Evolutionary conservation across 1,284 basidiomycete genomes (phyloP).

Genomic region (Austropuccinia psidii): DNA sequence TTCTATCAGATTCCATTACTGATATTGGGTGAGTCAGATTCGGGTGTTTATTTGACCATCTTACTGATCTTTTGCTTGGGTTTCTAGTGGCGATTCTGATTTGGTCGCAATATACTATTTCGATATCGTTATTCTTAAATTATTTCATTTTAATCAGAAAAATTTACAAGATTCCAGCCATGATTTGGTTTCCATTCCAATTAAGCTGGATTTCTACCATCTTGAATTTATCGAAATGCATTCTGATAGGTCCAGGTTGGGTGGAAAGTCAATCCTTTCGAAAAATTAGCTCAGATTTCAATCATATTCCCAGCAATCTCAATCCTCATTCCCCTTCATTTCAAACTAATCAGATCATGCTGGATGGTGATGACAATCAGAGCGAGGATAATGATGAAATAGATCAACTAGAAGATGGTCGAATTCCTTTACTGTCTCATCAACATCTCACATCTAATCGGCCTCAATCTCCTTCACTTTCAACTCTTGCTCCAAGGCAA

Average conservation of each 20-base stretch:
- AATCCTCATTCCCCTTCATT: too few relatives aligned
- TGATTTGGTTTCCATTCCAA: constrained; percentile 22
- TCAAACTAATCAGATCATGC: neutral
- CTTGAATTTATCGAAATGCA: constrained; percentile 8
- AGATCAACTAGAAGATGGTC: neutral
- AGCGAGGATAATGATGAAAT: neutral
- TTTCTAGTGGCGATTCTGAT: neutral
- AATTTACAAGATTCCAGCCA: neutral
- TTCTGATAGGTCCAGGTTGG: constrained; percentile 25
- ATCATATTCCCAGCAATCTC: too few relatives aligned
- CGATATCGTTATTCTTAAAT: constrained; percentile 12
- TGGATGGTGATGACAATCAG: neutral
- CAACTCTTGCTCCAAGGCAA: too few relatives aligned
- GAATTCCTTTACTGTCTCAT: neutral
- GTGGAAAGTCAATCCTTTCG: neutral
- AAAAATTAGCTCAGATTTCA: neutral
- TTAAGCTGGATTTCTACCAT: constrained; percentile 14
- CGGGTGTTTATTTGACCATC: too few relatives aligned
- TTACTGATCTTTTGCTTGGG: too few relatives aligned
- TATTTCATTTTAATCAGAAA: neutral
- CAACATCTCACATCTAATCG: neutral
- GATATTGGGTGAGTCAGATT: too few relatives aligned
- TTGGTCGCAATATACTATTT: constrained; percentile 31
- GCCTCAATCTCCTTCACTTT: neutral
- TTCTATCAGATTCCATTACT: too few relatives aligned